Evolutionary conservation across 345 rosid genomes (phyloP), one percentile per base, ranked within the genome.

Genomic region (Odontarrhena argentea): DNA sequence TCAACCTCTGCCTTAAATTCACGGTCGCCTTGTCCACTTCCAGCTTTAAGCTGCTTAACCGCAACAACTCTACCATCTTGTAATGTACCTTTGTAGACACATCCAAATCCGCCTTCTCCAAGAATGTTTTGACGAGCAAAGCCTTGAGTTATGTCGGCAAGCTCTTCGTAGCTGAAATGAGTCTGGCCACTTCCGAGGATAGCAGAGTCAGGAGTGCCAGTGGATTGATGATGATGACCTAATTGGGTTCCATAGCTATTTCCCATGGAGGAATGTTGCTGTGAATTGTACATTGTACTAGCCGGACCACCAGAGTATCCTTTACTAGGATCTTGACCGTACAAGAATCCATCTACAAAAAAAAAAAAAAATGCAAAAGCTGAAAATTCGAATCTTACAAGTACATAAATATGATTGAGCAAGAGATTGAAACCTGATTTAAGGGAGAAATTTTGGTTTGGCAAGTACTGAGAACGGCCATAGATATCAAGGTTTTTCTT

Each of bases 101-200:
- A 87, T 57, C 99, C 99, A 15, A 91, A 95, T 6, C 98, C 99
- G 8, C 98, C 99, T 80, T 95, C 96, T 24, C 99, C 96, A 18
- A 89, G 79, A 56, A 95, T 75, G 34, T 87, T 89, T 15, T 85
- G 85, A 4, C 68, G 73, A 58, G 92, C 36, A 76, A 95, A 91
- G 50, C 92, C 98, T 24, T 67, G 62, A 9, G 99, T 95, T 75
- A 95, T 89, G 35, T 82, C 87, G 73, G 79, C 83, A 77, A 95
- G 65, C 51, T 89, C 92, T 25, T 91, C 87, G 24, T 89, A 95
- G 71, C 77, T 81, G 70, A 87, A 95, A 76, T 73, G 60, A 61
- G 85, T 76, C 82, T 84, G 87, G 4, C 76, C 55, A 55, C 71
- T 72, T 22, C 83, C 74, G 4, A 91, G 67, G 3, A 82, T 60